phyloP scores from a whole-genome alignment of 352 stramenopile species.

The Globisporangium polare region DNA sequence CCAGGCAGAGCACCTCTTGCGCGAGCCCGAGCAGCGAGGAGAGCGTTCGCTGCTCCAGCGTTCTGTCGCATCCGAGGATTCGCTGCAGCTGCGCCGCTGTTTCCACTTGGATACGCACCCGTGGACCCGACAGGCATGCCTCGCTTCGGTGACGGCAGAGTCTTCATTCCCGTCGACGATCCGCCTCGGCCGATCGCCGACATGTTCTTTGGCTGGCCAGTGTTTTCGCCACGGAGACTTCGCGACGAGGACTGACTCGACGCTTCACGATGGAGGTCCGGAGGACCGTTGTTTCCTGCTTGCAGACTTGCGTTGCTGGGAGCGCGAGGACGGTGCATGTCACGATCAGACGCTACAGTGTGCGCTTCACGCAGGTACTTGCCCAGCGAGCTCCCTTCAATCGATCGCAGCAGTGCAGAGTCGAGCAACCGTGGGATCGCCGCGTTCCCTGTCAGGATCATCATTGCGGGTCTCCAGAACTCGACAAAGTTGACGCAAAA shows the following conservation, averaged over 20 bases:
- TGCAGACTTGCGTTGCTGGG: slow-evolving; percentile 29
- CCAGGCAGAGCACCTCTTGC: slow-evolving; percentile 53
- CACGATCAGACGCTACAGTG: slow-evolving; percentile 21
- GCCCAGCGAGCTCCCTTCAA: slow-evolving; percentile 48
- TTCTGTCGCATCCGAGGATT: slow-evolving; percentile 37
- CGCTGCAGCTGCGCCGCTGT: slow-evolving; percentile 14
- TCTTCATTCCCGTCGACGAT: slow-evolving; percentile 20
- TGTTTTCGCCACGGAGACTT: slow-evolving; percentile 22
- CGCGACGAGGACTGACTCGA: slow-evolving; percentile 46
- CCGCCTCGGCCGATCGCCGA: slow-evolving; percentile 6
- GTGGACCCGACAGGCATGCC: slow-evolving; percentile 17
- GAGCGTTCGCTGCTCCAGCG: slow-evolving; percentile 55
- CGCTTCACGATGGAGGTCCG: slow-evolving; percentile 42
- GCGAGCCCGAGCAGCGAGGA: slow-evolving; percentile 67
- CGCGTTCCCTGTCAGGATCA: slow-evolving; percentile 40
- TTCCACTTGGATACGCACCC: slow-evolving; percentile 21
- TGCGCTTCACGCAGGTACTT: slow-evolving; percentile 59
- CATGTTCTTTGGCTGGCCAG: slow-evolving; percentile 2
- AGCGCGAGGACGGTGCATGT: slow-evolving; percentile 22
- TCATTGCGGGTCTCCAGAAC: slow-evolving; percentile 38
- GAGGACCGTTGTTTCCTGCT: slow-evolving; percentile 24
- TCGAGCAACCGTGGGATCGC: slow-evolving; percentile 49
- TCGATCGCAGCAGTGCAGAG: slow-evolving; percentile 26
- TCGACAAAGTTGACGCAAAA: slow-evolving; percentile 57
- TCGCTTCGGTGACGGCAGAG: slow-evolving; percentile 52